These are phyloP conservation scores for Ilyonectria mors-panacis DNA, from an alignment of 2,329 filamentous ascomycete species.

Conservation along the genomic window DNA sequence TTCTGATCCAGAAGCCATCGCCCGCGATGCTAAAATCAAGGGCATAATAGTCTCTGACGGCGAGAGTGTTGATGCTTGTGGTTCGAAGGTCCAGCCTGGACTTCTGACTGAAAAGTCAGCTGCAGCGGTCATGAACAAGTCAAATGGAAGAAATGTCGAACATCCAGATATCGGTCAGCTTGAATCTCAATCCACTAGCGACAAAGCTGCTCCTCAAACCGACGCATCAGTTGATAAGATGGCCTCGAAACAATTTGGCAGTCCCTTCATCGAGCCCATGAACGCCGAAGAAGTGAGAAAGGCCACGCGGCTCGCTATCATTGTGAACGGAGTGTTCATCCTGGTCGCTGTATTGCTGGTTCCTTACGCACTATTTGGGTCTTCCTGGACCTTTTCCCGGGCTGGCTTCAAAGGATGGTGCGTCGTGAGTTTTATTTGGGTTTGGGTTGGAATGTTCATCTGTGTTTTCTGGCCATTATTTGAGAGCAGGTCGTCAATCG, in stretches of 20 bases:
- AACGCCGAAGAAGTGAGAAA: not conserved
- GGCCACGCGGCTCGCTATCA: not conserved
- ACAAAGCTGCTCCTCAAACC: not conserved
- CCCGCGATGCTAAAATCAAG: not conserved
- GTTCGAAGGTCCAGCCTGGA: not conserved
- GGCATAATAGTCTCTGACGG: not conserved
- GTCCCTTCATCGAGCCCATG: not conserved
- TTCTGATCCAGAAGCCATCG: not conserved
- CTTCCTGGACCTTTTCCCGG: not conserved
- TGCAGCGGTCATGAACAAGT: not conserved
- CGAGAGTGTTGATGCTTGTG: not conserved
- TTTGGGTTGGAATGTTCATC: not conserved
- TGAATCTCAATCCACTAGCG: not conserved
- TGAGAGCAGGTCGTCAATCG: not conserved
- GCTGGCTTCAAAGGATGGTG: not conserved
- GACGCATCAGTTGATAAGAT: not conserved
- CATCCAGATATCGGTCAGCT: not conserved
- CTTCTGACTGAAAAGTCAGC: not conserved
- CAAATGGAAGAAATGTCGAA: not conserved
- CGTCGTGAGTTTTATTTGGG: not conserved
- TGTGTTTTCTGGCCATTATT: not conserved
- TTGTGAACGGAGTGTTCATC: not conserved
- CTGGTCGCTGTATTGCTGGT: not conserved
- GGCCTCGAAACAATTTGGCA: not conserved
- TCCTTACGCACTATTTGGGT: not conserved